Percentiles rank a stretch among this genome's conserved stretches.
phyloP scores from a whole-genome alignment of 306 rosid genomes.

The Gillenia trifoliata region DNA sequence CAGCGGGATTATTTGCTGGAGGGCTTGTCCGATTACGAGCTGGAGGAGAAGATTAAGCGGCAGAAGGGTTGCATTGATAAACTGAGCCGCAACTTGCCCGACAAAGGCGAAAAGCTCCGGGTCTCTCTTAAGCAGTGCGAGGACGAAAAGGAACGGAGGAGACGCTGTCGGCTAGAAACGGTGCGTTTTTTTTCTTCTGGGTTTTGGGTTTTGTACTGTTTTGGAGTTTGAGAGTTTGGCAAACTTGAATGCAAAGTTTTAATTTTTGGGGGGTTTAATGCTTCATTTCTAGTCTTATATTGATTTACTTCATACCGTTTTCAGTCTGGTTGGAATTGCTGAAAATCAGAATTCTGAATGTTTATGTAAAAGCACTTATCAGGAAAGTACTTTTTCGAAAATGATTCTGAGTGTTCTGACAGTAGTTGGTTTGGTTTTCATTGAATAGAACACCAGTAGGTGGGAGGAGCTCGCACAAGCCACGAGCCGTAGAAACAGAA shows the following conservation, averaged over 20 bases:
- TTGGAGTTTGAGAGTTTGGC: no score
- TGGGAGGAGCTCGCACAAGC: slow-evolving; percentile 33
- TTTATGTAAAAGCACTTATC: not conserved
- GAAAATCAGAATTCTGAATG: not conserved
- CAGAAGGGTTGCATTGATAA: slow-evolving; percentile 1
- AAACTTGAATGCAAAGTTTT: not conserved
- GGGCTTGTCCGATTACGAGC: slow-evolving; percentile 23
- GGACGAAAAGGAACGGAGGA: slow-evolving; percentile 45
- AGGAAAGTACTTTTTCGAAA: no score
- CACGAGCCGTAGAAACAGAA: slow-evolving; percentile 23
- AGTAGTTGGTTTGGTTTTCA: slow-evolving; percentile 5
- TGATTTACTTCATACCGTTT: not conserved
- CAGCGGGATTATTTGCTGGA: not conserved
- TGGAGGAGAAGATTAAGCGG: slow-evolving; percentile 30
- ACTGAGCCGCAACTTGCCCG: slow-evolving; percentile 18
- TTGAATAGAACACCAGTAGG: slow-evolving; percentile 51
- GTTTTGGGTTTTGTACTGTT: not conserved
- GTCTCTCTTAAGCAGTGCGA: slow-evolving; percentile 13
- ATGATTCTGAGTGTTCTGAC: not conserved
- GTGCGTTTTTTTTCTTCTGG: slow-evolving; percentile 10
- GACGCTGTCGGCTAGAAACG: slow-evolving; percentile 19
- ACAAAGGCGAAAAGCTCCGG: slow-evolving; percentile 51
- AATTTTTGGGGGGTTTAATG: not conserved
- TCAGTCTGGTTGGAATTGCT: no score
- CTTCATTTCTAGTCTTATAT: not conserved